phyloP scores from a whole-genome alignment of 306 rosid species.

The Cucumis melo region DNA sequence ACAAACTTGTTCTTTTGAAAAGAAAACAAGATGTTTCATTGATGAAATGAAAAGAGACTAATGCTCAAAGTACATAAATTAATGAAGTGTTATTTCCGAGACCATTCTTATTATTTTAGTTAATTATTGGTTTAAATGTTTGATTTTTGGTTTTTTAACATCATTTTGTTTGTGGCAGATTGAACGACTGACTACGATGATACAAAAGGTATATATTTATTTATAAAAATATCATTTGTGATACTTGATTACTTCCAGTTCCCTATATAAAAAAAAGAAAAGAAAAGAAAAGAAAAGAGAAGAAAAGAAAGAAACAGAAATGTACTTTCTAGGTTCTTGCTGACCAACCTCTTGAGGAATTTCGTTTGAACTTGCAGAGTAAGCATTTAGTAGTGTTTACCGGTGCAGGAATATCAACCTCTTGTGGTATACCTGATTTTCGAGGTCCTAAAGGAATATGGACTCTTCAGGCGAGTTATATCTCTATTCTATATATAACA shows the following conservation, averaged over 20 bases:
- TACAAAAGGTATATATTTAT: conserved; percentile 47
- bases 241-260: not conserved
- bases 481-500: not conserved
- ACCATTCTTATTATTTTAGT: not conserved
- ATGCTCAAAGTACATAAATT: too few species aligned
- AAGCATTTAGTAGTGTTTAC: conserved; percentile 98
- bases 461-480: conserved; percentile 73
- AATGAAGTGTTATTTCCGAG: too few species aligned
- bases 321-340: conserved; percentile 1
- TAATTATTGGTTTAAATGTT: not conserved
- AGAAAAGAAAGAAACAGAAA: too few species aligned
- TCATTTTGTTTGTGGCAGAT: conserved; percentile 35
- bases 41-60: too few species aligned
- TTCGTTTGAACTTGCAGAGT: conserved; percentile 55
- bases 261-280: too few species aligned
- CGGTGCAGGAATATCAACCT: conserved; percentile 96
- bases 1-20: too few species aligned
- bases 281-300: too few species aligned
- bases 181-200: conserved; percentile 51
- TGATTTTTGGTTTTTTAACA: conserved; percentile 9
- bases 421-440: conserved; percentile 97
- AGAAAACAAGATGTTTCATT: too few species aligned
- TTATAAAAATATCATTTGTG: conserved; percentile 13
- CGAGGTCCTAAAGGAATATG: conserved; percentile 98
- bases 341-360: conserved; percentile 4